Evolutionary conservation across 164 flowering plant genomes (phyloP), one percentile per base, ranked within the genome.

Genomic region (Berberis vulgaris): DNA sequence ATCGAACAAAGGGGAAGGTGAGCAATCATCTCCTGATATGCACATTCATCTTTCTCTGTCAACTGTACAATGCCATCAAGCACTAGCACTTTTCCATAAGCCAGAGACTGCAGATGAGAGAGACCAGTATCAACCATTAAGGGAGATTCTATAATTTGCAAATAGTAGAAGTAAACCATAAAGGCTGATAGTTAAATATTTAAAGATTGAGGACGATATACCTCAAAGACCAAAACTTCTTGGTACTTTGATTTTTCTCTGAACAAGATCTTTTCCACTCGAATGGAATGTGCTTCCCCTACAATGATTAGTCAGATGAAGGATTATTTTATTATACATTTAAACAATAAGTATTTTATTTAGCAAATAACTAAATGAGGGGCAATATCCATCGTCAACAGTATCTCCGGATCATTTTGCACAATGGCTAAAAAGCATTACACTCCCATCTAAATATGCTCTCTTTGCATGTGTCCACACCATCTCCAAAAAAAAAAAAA

Each of bases 1-100:
- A 93, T 84, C 4, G 98, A 94, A 80, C 98, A 94, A 68, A 94
- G 93, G 8, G 98, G 98, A 63, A 94, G 89, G 77, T 94, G 98
- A 52, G 87, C 73, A 62, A 94, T 94, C 98, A 94, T 94, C 82
- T 94, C 98, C 74, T 91, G 98, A 74, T 94, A 94, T 10, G 96
- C 97, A 72, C 92, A 94, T 73, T 94, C 98, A 81, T 94, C 97
- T 79, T 84, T 91, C 85, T 94, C 98, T 2, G 95, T 91, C 80
- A 94, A 73, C 74, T 94, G 98, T 63, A 94, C 82, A 77, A 94
- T 91, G 43, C 98, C 98, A 76, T 94, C 98, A 63, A 94, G 96
- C 66, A 91, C 97, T 67, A 94, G 98, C 67, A 91, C 96, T 70
- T 84, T 91, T 12, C 98, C 98, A 74, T 94, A 94, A 55, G 88